A percentile compares a stretch with the other conserved stretches of the same genome.
Evolutionary conservation across 106 monocot genomes (phyloP).

Genomic region (Allium fistulosum): DNA sequence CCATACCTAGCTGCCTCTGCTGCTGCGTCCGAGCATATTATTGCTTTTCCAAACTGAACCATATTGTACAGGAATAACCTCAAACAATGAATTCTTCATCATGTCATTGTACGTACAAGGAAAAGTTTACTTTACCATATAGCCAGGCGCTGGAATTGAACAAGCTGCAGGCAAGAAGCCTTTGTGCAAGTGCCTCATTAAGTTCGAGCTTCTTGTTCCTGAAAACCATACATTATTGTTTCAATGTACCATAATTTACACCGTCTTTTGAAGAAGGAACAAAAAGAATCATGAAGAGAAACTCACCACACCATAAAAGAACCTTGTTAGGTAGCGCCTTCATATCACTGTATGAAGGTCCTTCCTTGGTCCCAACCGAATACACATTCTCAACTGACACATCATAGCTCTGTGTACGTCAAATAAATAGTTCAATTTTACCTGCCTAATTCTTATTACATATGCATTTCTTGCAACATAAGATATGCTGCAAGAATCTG

Average conservation of each 20-base stretch:
- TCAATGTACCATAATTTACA: background rate
- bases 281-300: background rate
- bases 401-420: conserved; percentile 32
- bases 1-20: conserved; percentile 75
- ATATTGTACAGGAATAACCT: background rate
- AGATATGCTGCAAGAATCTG: too few relatives aligned
- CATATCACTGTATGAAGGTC: conserved; percentile 46
- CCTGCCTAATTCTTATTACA: too few relatives aligned
- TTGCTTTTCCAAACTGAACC: conserved; percentile 57
- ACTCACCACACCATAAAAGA: conserved; percentile 75
- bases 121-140: conserved; percentile 40
- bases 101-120: too few relatives aligned
- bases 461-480: too few relatives aligned
- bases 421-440: too few relatives aligned
- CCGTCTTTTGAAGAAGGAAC: too few relatives aligned
- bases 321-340: conserved; percentile 65
- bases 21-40: conserved; percentile 62
- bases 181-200: conserved; percentile 54
- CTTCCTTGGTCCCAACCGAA: conserved; percentile 37
- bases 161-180: conserved; percentile 53
- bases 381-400: conserved; percentile 51
- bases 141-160: conserved; percentile 61
- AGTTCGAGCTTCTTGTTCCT: conserved; percentile 64
- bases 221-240: conserved; percentile 2
- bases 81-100: too few relatives aligned